Percentiles rank a stretch among this genome's conserved stretches.
These are phyloP conservation scores for Amylocarpus encephaloides DNA, from an alignment of 2,329 filamentous ascomycete species.

Conservation along the genomic window DNA sequence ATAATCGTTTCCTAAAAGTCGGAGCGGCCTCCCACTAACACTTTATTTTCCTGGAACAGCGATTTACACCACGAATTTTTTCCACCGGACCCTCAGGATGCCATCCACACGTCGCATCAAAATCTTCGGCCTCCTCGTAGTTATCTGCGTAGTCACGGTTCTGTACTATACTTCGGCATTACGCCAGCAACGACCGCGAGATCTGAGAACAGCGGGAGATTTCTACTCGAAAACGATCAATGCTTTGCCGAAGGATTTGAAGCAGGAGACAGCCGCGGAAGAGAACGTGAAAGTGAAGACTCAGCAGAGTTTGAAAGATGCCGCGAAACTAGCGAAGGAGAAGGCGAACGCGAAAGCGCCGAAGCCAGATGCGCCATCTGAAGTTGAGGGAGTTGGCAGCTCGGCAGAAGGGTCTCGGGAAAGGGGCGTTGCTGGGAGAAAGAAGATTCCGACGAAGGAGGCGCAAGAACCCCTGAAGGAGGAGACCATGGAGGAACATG, in stretches of 20 bases:
- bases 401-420: conserved; percentile 28
- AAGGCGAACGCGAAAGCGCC: conserved; percentile 60
- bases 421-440: conserved; percentile 45
- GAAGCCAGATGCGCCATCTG: conserved; percentile 51
- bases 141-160: conserved; percentile 59
- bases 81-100: conserved; percentile 41
- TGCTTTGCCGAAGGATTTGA: conserved; percentile 37
- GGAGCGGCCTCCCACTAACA: neutral
- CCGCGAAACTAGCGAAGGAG: conserved; percentile 63
- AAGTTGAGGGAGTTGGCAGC: conserved; percentile 42
- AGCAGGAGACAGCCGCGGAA: neutral
- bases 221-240: conserved; percentile 56
- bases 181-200: conserved; percentile 37
- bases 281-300: conserved; percentile 47
- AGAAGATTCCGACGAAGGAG: conserved; percentile 34
- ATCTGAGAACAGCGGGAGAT: conserved; percentile 44
- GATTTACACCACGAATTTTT: conserved; percentile 17
- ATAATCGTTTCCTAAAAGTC: neutral
- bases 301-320: conserved; percentile 57
- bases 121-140: conserved; percentile 55
- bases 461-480: conserved; percentile 32
- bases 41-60: neutral
- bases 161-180: conserved; percentile 67
- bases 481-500: conserved; percentile 53
- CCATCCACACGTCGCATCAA: conserved; percentile 65